Conservation (phyloP, 2,329 filamentous ascomycete genomes). For the Curvularia verruculosa region DNA sequence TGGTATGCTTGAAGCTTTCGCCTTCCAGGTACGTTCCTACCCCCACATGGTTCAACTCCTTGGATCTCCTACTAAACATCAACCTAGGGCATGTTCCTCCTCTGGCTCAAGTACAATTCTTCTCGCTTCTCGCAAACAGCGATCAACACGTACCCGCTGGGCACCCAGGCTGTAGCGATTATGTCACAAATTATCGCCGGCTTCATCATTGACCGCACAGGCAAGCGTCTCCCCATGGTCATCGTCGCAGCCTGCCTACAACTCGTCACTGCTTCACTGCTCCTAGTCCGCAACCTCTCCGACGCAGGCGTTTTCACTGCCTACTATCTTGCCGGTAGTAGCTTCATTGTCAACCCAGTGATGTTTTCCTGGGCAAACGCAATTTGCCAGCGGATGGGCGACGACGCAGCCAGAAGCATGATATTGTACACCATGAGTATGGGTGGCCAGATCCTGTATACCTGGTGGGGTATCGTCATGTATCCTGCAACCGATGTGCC, state of each 20-base stretch:
- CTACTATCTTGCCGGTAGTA: constrained; percentile 46
- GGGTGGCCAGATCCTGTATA: constrained; percentile 48
- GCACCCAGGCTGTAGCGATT: constrained; percentile 62
- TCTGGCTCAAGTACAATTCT: constrained; percentile 28
- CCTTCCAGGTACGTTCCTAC: constrained; percentile 19
- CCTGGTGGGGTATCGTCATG: constrained; percentile 54
- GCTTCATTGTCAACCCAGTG: constrained; percentile 49
- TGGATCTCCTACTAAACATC: neutral
- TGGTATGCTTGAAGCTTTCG: constrained; percentile 45
- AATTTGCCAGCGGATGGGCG: constrained; percentile 45
- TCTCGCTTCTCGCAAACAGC: constrained; percentile 48
- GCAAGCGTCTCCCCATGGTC: constrained; percentile 42
- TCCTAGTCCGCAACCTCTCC: constrained; percentile 40
- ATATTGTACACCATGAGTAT: constrained; percentile 50
- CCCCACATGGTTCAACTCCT: neutral
- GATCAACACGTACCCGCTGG: constrained; percentile 64
- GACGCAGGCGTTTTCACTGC: constrained; percentile 44
- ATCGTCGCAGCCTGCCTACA: constrained; percentile 41
- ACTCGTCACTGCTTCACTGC: constrained; percentile 39
- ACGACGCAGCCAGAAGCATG: constrained; percentile 51
- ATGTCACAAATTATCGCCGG: constrained; percentile 51
- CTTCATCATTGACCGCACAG: constrained; percentile 46
- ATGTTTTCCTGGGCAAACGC: constrained; percentile 48
- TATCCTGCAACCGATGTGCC: constrained; percentile 52
- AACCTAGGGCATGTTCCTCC: constrained; percentile 26